Base-by-base conservation (phyloP, 306 rosid genomes). In the Rubus idaeus region DNA sequence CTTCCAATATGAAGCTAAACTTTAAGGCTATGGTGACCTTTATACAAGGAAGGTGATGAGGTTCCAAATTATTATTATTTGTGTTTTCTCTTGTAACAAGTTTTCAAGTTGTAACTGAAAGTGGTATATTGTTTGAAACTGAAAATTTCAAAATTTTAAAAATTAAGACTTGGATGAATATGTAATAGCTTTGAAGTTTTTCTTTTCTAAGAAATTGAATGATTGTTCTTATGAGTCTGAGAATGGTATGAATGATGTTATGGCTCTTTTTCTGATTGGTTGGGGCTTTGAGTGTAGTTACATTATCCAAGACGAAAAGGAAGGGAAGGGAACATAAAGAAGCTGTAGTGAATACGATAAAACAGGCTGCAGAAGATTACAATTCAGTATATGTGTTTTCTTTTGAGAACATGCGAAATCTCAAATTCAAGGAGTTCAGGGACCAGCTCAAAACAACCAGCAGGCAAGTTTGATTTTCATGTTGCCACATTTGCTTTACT, bases 351-450 rank as follows among this genome's bases (percentile, higher is more conserved):
- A 84, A 77, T 64, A 53, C 87, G 0, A 91, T 96, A 26, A 87
- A 86, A 68, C 88, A 91, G 13, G 94, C 99, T 4, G 90, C 82
- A 12, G 99, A 96, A 42, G 87, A 85, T 39, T 92, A 89, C 85
- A 85, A 41, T 66, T 88, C 91, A 0, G 77, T 88, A 4, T 95
- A 83, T 75, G 98, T 89, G 18, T 95, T 95, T 67, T 86, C 91
- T 2, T 93, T 91, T 55, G 96, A 92, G 86, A 95, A 95, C 79
- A 95, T 95, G 99, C 83, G 99, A 77, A 95, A 95, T 73, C 93
- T 84, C 74, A 96, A 91, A 65, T 86, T 96, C 83, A 96, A 92
- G 88, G 93, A 96, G 86, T 89, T 96, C 53, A 85, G 99, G 72
- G 99, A 96, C 18, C 83, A 87, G 21, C 78, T 89, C 6, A 93